Evolutionary conservation across 1,139 yeast species (phyloP).

Genomic region (Suhomyces choctaworum): DNA sequence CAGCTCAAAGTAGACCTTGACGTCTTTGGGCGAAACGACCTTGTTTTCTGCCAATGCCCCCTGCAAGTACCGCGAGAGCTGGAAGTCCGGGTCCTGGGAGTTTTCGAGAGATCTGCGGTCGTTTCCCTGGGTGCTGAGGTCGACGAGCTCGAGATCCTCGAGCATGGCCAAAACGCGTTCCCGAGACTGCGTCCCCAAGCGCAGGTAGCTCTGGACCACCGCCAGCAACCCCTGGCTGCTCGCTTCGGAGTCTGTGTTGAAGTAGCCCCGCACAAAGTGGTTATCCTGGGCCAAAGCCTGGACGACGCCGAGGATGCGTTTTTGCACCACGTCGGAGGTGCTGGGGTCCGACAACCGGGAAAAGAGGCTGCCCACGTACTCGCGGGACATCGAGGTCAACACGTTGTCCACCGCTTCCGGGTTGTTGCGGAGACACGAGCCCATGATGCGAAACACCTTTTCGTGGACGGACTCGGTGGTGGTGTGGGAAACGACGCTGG

Average conservation of each 20-base stretch:
- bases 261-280: constrained; percentile 29
- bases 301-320: constrained; percentile 50
- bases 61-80: constrained; percentile 36
- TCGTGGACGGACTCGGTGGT: constrained; percentile 34
- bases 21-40: constrained; percentile 36
- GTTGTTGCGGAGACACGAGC: constrained; percentile 68
- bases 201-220: constrained; percentile 31
- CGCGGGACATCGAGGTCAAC: constrained; percentile 15
- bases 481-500: constrained; percentile 15
- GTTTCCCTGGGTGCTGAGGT: constrained; percentile 19
- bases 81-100: constrained; percentile 22
- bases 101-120: constrained; percentile 29
- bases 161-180: constrained; percentile 41
- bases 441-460: constrained; percentile 50
- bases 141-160: constrained; percentile 34
- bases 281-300: constrained; percentile 41
- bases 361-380: constrained; percentile 17
- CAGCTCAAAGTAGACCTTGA: constrained; percentile 44
- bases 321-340: constrained; percentile 37
- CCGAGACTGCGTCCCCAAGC: constrained; percentile 30
- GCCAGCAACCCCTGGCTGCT: constrained; percentile 24
- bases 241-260: constrained; percentile 17
- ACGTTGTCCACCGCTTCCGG: constrained; percentile 54
- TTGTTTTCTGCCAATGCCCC: constrained; percentile 22
- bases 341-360: constrained; percentile 13